These are phyloP conservation scores for Pulveroboletus ridleyi DNA, from an alignment of 1,284 basidiomycete genomes.

Conservation along the genomic window DNA sequence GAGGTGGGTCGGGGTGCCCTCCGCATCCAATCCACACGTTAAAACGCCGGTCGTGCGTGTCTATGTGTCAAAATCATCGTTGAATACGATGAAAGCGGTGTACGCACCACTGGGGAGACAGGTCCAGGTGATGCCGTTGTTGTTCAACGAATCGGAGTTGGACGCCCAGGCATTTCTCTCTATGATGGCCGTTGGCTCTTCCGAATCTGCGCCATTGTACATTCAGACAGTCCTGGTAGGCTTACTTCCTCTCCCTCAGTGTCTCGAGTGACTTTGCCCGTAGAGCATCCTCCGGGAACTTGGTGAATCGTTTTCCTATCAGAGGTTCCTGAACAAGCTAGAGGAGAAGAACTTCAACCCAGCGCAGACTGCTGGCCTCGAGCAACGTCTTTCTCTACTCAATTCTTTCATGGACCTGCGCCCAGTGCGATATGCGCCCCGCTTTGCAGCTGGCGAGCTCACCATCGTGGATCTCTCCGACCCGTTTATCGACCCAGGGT, in stretches of 20 bases:
- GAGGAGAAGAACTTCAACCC: constrained; percentile 53
- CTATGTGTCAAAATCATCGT: constrained; percentile 63
- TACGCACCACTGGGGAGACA: constrained; percentile 54
- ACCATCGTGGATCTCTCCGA: constrained; percentile 73
- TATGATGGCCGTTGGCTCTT: constrained; percentile 66
- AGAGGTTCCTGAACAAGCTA: constrained; percentile 50
- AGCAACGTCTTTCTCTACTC: constrained; percentile 60
- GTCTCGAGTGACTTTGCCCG: constrained; percentile 6
- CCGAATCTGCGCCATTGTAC: constrained; percentile 62
- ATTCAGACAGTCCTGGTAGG: constrained; percentile 64
- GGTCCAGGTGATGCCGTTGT: constrained; percentile 57
- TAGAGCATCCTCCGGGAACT: constrained; percentile 49
- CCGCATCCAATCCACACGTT: constrained; percentile 39
- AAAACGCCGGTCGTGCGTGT: constrained; percentile 54
- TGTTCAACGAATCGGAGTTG: constrained; percentile 63
- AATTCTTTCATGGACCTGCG: constrained; percentile 50
- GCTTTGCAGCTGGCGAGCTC: constrained; percentile 57
- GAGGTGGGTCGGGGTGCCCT: constrained; percentile 55
- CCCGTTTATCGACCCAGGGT: constrained; percentile 66
- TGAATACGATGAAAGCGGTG: constrained; percentile 58
- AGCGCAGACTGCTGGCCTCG: constrained; percentile 53
- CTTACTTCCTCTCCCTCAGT: constrained; percentile 14
- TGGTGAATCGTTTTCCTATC: constrained; percentile 49
- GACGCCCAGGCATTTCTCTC: constrained; percentile 67
- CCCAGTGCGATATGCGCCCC: constrained; percentile 14